phyloP scores from a whole-genome alignment of 441 rosid genomes.

The Populus tomentosa region DNA sequence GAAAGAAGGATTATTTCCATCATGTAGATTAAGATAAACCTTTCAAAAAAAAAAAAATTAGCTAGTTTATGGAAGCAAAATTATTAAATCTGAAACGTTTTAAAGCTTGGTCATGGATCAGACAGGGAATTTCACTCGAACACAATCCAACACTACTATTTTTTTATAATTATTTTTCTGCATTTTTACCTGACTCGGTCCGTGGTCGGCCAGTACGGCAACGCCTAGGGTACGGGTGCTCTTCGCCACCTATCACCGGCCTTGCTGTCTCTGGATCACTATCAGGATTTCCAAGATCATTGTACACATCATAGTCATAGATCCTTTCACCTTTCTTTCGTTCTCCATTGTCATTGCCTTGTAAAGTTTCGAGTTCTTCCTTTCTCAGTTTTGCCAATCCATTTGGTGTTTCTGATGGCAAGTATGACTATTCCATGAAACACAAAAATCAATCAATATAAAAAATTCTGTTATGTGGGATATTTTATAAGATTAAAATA shows the following conservation, averaged over 20 bases:
- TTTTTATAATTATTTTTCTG: background rate
- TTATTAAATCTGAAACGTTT: too few relatives aligned
- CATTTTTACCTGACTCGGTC: conserved; percentile 18
- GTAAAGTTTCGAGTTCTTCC: conserved; percentile 24
- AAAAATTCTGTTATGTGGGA: too few relatives aligned
- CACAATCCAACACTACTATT: too few relatives aligned
- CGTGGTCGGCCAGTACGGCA: conserved; percentile 58
- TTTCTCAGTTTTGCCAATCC: conserved; percentile 38
- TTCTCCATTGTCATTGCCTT: conserved; percentile 40
- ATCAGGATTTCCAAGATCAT: conserved; percentile 67
- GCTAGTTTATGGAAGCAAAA: background rate
- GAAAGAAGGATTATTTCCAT: background rate
- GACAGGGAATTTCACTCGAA: too few relatives aligned
- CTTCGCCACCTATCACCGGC: conserved; percentile 58
- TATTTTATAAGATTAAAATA: too few relatives aligned
- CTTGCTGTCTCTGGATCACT: conserved; percentile 16
- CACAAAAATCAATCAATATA: background rate
- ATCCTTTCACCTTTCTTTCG: conserved; percentile 31
- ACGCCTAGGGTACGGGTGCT: conserved; percentile 67
- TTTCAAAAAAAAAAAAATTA: too few relatives aligned
- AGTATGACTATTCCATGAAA: conserved; percentile 24
- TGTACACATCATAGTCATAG: conserved; percentile 44
- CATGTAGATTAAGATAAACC: too few relatives aligned
- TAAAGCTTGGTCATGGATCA: too few relatives aligned
- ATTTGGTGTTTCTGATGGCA: conserved; percentile 37